Evolutionary conservation across 129 eudicot genomes (phyloP).

Genomic region (Arctium lappa): DNA sequence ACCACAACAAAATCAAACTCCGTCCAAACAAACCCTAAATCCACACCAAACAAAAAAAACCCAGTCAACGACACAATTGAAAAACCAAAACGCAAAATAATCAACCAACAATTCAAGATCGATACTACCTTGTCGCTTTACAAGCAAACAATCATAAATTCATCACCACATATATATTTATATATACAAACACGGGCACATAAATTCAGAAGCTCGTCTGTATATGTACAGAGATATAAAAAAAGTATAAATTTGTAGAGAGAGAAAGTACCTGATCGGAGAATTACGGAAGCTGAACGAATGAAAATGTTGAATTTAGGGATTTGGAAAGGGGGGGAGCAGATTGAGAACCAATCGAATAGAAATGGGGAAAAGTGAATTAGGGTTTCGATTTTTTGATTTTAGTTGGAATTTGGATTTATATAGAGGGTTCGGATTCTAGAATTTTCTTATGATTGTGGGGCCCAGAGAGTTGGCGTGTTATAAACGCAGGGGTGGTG

Average conservation of each 20-base stretch:
- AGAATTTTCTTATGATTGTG: slow-evolving; percentile 28
- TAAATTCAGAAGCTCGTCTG: background rate
- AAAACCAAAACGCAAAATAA: background rate
- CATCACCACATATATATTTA: background rate
- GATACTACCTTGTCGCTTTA: background rate
- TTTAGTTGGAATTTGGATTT: background rate
- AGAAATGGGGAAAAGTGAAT: slow-evolving; percentile 1
- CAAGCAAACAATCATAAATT: background rate
- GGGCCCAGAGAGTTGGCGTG: slow-evolving; percentile 36
- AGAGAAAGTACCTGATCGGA: slow-evolving; percentile 13
- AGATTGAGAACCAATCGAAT: slow-evolving; percentile 8
- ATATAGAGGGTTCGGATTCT: slow-evolving; percentile 31
- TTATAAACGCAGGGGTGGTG: slow-evolving; percentile 32
- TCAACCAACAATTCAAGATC: slow-evolving; percentile 11
- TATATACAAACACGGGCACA: background rate
- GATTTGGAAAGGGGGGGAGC: background rate
- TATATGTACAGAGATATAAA: background rate
- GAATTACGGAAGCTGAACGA: background rate
- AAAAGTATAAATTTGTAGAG: background rate
- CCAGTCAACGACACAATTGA: slow-evolving; percentile 12
- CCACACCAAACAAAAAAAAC: background rate
- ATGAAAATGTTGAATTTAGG: background rate
- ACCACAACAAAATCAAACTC: background rate
- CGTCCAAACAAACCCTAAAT: slow-evolving; percentile 16
- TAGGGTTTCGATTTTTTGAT: slow-evolving; percentile 12